Evolutionary conservation across 148 eudicot species (phyloP).

Genomic region (Rhododendron molle): DNA sequence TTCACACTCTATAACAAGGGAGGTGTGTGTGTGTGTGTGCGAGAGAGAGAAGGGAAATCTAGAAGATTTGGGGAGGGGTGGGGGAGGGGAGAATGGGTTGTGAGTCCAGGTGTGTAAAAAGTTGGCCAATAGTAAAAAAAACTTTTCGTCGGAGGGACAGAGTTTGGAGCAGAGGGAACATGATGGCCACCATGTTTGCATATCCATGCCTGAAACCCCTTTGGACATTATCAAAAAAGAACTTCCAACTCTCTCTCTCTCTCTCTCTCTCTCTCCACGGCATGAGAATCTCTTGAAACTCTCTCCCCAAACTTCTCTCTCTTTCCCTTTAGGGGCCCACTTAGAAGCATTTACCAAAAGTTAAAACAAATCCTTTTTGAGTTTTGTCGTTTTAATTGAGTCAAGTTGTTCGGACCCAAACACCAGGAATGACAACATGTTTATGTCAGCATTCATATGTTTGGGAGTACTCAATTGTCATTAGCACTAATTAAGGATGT

Average conservation of each 20-base stretch:
- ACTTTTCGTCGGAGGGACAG: conserved; percentile 10
- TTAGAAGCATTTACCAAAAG: neutral
- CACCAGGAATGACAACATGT: conserved; percentile 28
- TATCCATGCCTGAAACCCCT: conserved; percentile 16
- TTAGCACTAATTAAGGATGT: neutral
- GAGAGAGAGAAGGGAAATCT: neutral
- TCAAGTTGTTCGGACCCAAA: neutral
- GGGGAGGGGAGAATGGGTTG: neutral
- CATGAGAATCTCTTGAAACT: neutral
- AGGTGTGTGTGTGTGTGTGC: too few relatives aligned
- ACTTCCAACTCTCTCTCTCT: neutral
- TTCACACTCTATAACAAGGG: neutral
- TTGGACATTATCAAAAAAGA: neutral
- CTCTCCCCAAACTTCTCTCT: neutral
- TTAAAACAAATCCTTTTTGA: neutral
- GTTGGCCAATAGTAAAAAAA: neutral
- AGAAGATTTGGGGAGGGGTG: neutral
- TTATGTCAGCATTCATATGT: conserved; percentile 26
- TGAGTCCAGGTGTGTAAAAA: neutral
- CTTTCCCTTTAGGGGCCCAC: neutral
- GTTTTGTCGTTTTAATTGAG: neutral
- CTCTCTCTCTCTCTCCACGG: neutral
- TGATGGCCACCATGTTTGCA: conserved; percentile 18
- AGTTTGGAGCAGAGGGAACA: conserved; percentile 37
- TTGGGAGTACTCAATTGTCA: neutral